These are phyloP conservation scores for Teratosphaeria epicoccoides DNA, from an alignment of 2,329 filamentous ascomycete genomes.

Conservation along the genomic window DNA sequence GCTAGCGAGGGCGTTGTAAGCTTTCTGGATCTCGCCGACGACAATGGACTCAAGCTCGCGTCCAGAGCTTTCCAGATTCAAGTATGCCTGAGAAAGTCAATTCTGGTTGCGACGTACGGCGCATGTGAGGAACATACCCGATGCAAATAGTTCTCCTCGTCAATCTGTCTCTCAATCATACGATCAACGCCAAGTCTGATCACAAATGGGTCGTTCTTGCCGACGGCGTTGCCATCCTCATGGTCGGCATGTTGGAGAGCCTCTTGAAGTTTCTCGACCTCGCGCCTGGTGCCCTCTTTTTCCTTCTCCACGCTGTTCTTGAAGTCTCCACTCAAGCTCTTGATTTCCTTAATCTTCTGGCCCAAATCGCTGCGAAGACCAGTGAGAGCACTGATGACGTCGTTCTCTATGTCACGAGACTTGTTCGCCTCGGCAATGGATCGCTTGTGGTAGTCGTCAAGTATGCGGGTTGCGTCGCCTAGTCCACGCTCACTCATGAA, in stretches of 20 bases:
- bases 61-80: slow-evolving; percentile 89
- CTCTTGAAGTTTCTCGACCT: slow-evolving; percentile 72
- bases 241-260: slow-evolving; percentile 67
- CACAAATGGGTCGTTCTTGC: slow-evolving; percentile 87
- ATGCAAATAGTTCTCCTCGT: slow-evolving; percentile 95
- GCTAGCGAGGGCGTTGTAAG: slow-evolving; percentile 85
- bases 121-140: slow-evolving; percentile 46
- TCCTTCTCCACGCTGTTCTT: slow-evolving; percentile 95
- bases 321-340: slow-evolving; percentile 83
- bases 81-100: slow-evolving; percentile 58
- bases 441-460: slow-evolving; percentile 73
- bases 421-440: slow-evolving; percentile 74
- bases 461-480: slow-evolving; percentile 70
- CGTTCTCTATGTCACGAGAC: slow-evolving; percentile 78
- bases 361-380: slow-evolving; percentile 79
- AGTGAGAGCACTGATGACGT: slow-evolving; percentile 79
- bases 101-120: background rate
- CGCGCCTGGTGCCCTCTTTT: slow-evolving; percentile 71
- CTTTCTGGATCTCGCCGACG: slow-evolving; percentile 94
- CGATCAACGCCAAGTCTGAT: slow-evolving; percentile 76
- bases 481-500: slow-evolving; percentile 70
- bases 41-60: slow-evolving; percentile 93
- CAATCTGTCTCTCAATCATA: slow-evolving; percentile 82
- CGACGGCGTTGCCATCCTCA: slow-evolving; percentile 58
- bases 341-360: slow-evolving; percentile 98